Base-by-base conservation (phyloP, 768 basidiomycete species). In the Lentinula sp. region DNA sequence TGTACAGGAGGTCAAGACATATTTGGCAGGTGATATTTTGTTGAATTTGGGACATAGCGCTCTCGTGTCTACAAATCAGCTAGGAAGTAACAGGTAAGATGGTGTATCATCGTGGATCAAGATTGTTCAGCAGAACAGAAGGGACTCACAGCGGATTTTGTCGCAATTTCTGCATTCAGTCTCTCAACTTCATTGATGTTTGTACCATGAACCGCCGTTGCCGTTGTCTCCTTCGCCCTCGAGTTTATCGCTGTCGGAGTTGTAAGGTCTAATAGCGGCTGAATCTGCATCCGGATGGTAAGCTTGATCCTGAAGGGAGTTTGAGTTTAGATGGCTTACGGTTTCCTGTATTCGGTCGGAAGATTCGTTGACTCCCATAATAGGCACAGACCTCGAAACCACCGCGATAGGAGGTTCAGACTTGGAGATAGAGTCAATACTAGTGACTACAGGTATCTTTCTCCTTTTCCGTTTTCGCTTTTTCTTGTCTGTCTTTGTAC, bases 11-110 rank as follows among this genome's bases (percentile, higher is more conserved):
- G 65, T 91, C 89, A 31, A 91, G 76, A 67, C 91, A 93, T 63
- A 93, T 86, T 70, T 91, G 88, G 62, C 91, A 93, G 11, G 84
- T 88, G 28, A 90, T 70, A 0, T 86, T 79, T 63, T 87, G 84
- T 8, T 85, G 83, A 46, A 89, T 65, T 60, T 83, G 76, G 3
- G 70, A 69, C n/a, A 89, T 65, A 23, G 84, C 73, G 8, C 73
- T 65, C 72, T 85, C 77, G 64, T 91, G 84, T 62, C 76, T 76
- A 21, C 74, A 65, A 43, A 88, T 72, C 60, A 83, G 70, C 84
- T 85, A 57, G 3, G 63, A 39, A 61, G 57, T 9, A 53, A 48
- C 13, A 32, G 18, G n/a, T 61, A 5, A 56, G 54, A 23, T 42
- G 1, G 48, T 18, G 21, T n/a, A 21, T 23, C 11, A 23, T 23